Evolutionary conservation across 352 stramenopile species (phyloP), one percentile per base, ranked within the genome.

Genomic region (Phytophthora brassicae): DNA sequence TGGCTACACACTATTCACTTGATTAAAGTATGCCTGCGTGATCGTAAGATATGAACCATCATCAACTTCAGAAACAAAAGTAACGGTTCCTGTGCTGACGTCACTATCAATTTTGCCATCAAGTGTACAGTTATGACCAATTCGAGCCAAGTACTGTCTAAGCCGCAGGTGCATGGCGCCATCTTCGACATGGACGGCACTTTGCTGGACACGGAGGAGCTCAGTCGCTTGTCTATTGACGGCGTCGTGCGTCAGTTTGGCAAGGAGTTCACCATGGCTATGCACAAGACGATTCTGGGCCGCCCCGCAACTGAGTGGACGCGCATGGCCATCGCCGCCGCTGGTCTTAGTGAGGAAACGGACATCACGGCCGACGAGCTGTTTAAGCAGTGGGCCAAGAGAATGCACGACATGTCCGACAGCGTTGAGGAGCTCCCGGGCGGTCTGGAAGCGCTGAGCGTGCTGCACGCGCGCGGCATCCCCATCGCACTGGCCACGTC

Each of bases 151-250:
- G 22, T 46, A n/a, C 14, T 48, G 6, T 24, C 35, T 7, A 71
- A 79, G 33, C 63, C 47, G 23, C 43, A 56, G 14, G 46, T 84
- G 22, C 54, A 72, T 36, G 80, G 77, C 50, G 77, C 68, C 36
- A 88, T 94, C 68, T 94, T 94, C 56, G 84, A 94, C 64, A 79
- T 94, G 62, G 85, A 94, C 61, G 85, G 85, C 49, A 94, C 85
- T 35, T 61, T 94, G 42, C 71, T 94, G 58, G 85, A 94, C 64
- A 91, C 83, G 23, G 85, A 94, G 50, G 74, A 78, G 60, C 75
- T 92, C 59, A 92, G 83, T 48, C 70, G 80, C 47, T 60, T 79
- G 12, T 68, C 82, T 20, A 85, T 92, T 59, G 70, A 81, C 48
- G 57, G 79, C 48, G 70, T 86, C 41, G 65, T 85, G 24, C 70